Base-by-base conservation (phyloP, 1,284 basidiomycete genomes). In the Sparassis latifolia region DNA sequence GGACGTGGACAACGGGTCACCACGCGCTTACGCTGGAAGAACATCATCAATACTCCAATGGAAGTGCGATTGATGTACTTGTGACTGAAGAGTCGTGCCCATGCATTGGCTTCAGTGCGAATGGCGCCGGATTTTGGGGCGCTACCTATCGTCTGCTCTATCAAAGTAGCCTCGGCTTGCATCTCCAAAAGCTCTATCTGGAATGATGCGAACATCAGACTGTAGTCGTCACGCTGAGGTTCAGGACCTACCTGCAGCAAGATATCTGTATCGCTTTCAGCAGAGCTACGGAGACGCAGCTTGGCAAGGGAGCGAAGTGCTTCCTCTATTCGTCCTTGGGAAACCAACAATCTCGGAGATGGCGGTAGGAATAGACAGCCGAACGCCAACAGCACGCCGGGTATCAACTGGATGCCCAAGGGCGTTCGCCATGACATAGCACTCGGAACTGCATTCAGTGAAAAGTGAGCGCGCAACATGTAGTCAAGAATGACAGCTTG, bases 341-440 rank as follows among this genome's bases (percentile, higher is more conserved):
- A 66, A 3, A 87, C 75, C 3, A 89, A 68, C 30, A 86, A 70
- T 27, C 89, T 75, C 0, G 89, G 89, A 7, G 87, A 89, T 9
- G 84, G 77, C 2, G 89, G 89, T 3, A 92, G 74, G 50, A 82
- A 72, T 33, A 83, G 67, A 48, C 78, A 78, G 6, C 86, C 86
- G 5, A 84, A 5, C 0, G 72, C 81, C 4, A 92, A 77, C 3
- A 86, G 64, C 12, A 82, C 58, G 0, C 85, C 89, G 12, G 89
- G 89, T 9, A 84, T 60, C 28, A 90, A 66, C 61, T 92, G 89
- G 12, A 89, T 67, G 2, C 75, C 82, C 3, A 91, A 75, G 3
- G 89, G 89, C 35, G 89, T 76, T 33, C 89, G 76, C 88, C 88
- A 92, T 1, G 87, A 86, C 31, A 69, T 66, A 1, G 84, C 80